These are phyloP conservation scores for Saraca asoca DNA, from an alignment of 331 rosid species.

Conservation along the genomic window DNA sequence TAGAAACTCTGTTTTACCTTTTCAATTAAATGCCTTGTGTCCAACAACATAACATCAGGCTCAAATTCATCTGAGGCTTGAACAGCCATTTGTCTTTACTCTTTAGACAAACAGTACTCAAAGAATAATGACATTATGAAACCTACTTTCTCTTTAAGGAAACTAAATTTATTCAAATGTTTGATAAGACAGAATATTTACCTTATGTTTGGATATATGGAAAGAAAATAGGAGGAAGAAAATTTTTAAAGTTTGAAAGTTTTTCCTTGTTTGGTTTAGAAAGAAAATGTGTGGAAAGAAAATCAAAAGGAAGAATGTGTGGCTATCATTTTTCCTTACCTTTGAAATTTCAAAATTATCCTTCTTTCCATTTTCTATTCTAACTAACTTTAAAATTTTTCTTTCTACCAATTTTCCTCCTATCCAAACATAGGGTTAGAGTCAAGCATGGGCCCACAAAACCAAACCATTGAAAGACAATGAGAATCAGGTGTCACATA, in stretches of 20 bases:
- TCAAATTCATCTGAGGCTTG: constrained; percentile 3
- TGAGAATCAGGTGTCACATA: not conserved
- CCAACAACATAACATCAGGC: not conserved
- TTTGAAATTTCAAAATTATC: too few species aligned
- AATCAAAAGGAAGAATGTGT: too few species aligned
- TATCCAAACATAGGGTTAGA: too few species aligned
- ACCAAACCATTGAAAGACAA: constrained; percentile 2
- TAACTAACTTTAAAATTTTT: too few species aligned
- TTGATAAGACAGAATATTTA: not conserved
- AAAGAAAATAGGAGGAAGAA: too few species aligned
- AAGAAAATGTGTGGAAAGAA: too few species aligned
- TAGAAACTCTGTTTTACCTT: not conserved
- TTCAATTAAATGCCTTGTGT: not conserved
- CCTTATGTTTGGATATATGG: too few species aligned
- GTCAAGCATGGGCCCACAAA: not conserved
- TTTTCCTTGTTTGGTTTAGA: too few species aligned
- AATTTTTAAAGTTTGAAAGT: too few species aligned
- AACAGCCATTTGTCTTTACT: not conserved
- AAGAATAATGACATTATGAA: not conserved
- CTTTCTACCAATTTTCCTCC: too few species aligned
- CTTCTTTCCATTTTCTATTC: too few species aligned
- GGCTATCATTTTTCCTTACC: too few species aligned
- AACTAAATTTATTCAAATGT: constrained; percentile 1
- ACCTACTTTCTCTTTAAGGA: not conserved
- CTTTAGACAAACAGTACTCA: not conserved